These are phyloP conservation scores for Chrysoporthe austroafricana DNA, from an alignment of 2,329 filamentous ascomycete species.

Conservation along the genomic window DNA sequence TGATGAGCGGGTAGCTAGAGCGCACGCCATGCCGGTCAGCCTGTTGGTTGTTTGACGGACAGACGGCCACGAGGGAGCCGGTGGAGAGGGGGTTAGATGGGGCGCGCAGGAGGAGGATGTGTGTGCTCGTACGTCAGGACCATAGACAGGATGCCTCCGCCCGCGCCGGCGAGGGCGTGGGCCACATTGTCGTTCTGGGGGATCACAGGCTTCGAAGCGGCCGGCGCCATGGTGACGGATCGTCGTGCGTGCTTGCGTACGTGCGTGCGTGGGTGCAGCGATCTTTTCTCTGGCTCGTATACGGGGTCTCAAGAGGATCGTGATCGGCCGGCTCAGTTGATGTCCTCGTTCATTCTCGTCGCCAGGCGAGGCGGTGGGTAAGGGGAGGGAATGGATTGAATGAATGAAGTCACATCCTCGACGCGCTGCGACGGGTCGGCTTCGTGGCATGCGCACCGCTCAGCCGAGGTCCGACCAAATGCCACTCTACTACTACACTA, in stretches of 20 bases:
- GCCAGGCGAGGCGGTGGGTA: background rate
- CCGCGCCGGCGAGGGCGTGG: conserved; percentile 89
- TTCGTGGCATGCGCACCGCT: conserved; percentile 13
- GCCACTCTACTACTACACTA: too few relatives aligned
- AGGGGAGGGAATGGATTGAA: background rate
- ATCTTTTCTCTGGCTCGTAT: background rate
- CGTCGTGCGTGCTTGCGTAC: too few relatives aligned
- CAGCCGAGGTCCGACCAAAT: conserved; percentile 26
- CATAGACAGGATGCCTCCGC: conserved; percentile 95
- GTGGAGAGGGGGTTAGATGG: conserved; percentile 15
- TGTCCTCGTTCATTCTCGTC: conserved; percentile 26
- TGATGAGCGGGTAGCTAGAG: conserved; percentile 88
- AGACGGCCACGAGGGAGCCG: background rate
- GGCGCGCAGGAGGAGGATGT: background rate
- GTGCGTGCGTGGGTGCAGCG: background rate
- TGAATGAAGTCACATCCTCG: conserved; percentile 1
- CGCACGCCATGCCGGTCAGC: background rate
- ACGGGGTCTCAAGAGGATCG: too few relatives aligned
- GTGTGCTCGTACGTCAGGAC: conserved; percentile 71
- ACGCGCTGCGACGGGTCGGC: background rate
- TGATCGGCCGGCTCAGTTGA: conserved; percentile 14
- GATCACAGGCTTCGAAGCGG: conserved; percentile 61
- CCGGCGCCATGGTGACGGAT: conserved; percentile 30
- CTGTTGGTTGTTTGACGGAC: too few relatives aligned
- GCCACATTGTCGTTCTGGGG: conserved; percentile 97